These are phyloP conservation scores for Monosporascus sp. DNA, from an alignment of 2,329 filamentous ascomycete genomes.

Conservation along the genomic window DNA sequence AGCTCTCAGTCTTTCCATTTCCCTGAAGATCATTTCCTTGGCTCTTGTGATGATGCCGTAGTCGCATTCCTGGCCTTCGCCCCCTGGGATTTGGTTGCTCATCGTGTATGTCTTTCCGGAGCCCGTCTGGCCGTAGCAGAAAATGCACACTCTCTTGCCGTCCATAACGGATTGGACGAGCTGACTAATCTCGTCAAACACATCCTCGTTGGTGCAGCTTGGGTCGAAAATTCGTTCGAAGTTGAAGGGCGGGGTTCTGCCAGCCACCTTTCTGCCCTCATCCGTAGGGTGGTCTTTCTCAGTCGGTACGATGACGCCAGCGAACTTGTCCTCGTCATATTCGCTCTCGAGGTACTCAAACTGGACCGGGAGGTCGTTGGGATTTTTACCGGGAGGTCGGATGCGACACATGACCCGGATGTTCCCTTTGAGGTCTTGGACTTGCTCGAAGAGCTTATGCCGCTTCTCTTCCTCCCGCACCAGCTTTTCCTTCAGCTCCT, in stretches of 20 bases:
- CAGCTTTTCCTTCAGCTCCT: conserved; percentile 72
- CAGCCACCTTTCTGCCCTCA: conserved; percentile 52
- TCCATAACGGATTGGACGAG: conserved; percentile 94
- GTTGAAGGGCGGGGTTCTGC: conserved; percentile 78
- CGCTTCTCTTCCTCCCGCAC: conserved; percentile 87
- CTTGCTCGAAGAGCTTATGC: conserved; percentile 91
- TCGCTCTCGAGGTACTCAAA: conserved; percentile 63
- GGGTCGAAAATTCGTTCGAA: conserved; percentile 93
- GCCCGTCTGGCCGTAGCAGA: conserved; percentile 96
- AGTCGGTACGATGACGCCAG: conserved; percentile 77
- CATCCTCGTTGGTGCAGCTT: conserved; percentile 68
- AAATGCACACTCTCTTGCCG: conserved; percentile 98
- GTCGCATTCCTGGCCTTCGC: conserved; percentile 48
- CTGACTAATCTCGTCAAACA: conserved; percentile 96
- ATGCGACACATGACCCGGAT: conserved; percentile 98
- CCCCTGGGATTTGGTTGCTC: conserved; percentile 31
- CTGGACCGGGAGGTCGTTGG: conserved; percentile 62
- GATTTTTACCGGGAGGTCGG: conserved; percentile 60
- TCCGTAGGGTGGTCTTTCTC: conserved; percentile 80
- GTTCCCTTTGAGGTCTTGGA: conserved; percentile 96
- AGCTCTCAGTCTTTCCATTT: conserved; percentile 74
- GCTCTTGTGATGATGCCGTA: conserved; percentile 96
- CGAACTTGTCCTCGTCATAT: conserved; percentile 71
- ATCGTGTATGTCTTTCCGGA: conserved; percentile 97
- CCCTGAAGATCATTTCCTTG: conserved; percentile 89